These are phyloP conservation scores for Mortierella sp. DNA, from an alignment of 371 early-diverging fungal species.

Conservation along the genomic window DNA sequence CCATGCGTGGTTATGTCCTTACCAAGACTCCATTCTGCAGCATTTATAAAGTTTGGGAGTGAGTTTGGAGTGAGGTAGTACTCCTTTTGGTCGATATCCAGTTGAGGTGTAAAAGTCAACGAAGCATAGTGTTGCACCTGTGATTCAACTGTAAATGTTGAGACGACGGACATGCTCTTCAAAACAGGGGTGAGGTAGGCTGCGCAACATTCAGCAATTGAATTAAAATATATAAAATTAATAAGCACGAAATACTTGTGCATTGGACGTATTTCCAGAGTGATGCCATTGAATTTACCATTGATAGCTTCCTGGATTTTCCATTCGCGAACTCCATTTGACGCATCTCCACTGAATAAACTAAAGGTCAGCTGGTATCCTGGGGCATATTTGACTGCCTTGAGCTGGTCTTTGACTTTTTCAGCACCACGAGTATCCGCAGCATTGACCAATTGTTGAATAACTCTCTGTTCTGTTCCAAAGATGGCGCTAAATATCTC, in stretches of 20 bases:
- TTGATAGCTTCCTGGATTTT: conserved; percentile 76
- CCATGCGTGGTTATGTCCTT: neutral
- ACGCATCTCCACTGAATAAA: conserved; percentile 83
- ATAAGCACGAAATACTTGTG: neutral
- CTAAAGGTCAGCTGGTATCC: conserved; percentile 84
- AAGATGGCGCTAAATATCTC: conserved; percentile 56
- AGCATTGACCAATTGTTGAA: conserved; percentile 44
- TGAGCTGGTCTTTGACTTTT: conserved; percentile 70
- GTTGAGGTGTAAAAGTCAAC: conserved; percentile 72
- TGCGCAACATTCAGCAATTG: conserved; percentile 2
- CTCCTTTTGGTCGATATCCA: conserved; percentile 53
- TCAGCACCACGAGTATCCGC: conserved; percentile 4
- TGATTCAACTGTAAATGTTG: conserved; percentile 56
- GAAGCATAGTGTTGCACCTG: conserved; percentile 81
- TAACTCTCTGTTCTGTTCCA: conserved; percentile 54
- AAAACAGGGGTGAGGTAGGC: conserved; percentile 53
- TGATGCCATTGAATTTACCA: conserved; percentile 56
- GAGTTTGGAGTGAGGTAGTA: conserved; percentile 68
- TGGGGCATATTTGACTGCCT: conserved; percentile 80
- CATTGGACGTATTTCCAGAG: conserved; percentile 25
- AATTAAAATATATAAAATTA: neutral
- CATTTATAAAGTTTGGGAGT: conserved; percentile 87
- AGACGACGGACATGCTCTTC: conserved; percentile 45
- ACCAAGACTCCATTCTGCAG: conserved; percentile 93
- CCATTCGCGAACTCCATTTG: conserved; percentile 73